Evolutionary conservation across 1,284 basidiomycete species (phyloP), one percentile per base, ranked within the genome.

Genomic region (Vanrija pseudolonga): DNA sequence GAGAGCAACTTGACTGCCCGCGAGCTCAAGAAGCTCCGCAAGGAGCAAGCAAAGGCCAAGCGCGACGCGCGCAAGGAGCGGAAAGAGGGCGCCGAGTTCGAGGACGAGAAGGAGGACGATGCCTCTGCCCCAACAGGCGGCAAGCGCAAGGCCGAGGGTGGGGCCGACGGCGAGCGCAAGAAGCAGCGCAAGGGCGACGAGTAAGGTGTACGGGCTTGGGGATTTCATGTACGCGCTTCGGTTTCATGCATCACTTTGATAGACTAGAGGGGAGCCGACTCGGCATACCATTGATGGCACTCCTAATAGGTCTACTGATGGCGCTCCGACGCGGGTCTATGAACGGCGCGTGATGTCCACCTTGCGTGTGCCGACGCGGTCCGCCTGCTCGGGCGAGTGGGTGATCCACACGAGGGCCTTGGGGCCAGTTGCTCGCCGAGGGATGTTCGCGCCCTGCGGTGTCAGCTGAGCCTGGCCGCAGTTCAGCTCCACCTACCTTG

Each of bases 381-480:
- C 76, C 0, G 83, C 86, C 72, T 92, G 89, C 57, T 89, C 87
- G 6, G 84, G 82, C 0, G 87, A 88, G 71, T 92, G 89, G 0
- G 90, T 92, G 62, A 92, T 89, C 90, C 90, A 92, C 6, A 92
- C 67, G 40, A 90, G 74, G 0, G 88, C 86, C 67, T 88, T 86
- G 48, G 89, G 66, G 2, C 68, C 65, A 2, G 22, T 47, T 2
- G 55, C 61, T 22, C 49, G 58, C 22, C 65, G 53, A 6, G 40
- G 46, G 22, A 40, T 47, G 32, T 45, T 36, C 17, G n/a, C 22
- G 2, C 37, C 24, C 46, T 51, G 22, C 32, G 12, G 23, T 28
- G 43, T 44, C n/a, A 56, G 46, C 9, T 41, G 32, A 32, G 45
- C 44, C 12, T 40, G 37, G 45, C 37, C 41, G 3, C 26, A n/a